These are phyloP conservation scores for Musa acuminata DNA, from an alignment of 176 grass and related monocot genomes.

Conservation along the genomic window DNA sequence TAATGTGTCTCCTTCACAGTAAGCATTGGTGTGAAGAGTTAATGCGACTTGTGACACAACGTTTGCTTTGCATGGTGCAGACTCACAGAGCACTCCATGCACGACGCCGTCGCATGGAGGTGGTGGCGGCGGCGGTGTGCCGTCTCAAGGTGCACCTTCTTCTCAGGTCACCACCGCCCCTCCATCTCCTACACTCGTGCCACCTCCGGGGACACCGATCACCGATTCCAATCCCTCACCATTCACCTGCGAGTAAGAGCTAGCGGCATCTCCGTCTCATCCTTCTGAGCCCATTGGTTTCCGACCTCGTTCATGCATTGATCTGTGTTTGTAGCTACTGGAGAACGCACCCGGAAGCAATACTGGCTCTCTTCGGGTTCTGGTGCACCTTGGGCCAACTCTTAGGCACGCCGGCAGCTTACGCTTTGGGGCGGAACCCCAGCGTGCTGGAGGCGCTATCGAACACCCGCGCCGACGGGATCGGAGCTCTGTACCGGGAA, in stretches of 20 bases:
- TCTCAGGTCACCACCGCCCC: conserved; percentile 18
- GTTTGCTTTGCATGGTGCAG: not conserved
- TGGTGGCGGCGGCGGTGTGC: not conserved
- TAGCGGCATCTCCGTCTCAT: conserved; percentile 2
- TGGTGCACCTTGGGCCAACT: conserved; percentile 50
- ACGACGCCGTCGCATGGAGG: not conserved
- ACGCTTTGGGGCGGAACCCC: conserved; percentile 49
- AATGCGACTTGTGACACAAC: not conserved
- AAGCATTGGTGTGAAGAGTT: not conserved
- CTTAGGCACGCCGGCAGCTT: conserved; percentile 41
- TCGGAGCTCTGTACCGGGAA: conserved; percentile 67
- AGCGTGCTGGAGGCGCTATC: conserved; percentile 60
- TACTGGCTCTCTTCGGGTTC: conserved; percentile 53
- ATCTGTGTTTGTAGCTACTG: conserved; percentile 44
- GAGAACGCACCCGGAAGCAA: conserved; percentile 48
- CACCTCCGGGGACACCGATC: conserved; percentile 26
- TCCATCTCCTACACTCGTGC: conserved; percentile 20
- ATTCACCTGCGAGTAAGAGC: conserved; percentile 47
- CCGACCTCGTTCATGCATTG: not conserved
- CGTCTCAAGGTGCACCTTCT: not conserved
- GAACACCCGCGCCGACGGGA: conserved; percentile 48
- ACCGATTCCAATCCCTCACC: conserved; percentile 29
- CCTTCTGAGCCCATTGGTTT: not conserved
- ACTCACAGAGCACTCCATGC: not conserved
- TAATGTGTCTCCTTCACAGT: not conserved